Evolutionary conservation across 352 stramenopile genomes (phyloP).

Genomic region (Globisporangium cederbergense): DNA sequence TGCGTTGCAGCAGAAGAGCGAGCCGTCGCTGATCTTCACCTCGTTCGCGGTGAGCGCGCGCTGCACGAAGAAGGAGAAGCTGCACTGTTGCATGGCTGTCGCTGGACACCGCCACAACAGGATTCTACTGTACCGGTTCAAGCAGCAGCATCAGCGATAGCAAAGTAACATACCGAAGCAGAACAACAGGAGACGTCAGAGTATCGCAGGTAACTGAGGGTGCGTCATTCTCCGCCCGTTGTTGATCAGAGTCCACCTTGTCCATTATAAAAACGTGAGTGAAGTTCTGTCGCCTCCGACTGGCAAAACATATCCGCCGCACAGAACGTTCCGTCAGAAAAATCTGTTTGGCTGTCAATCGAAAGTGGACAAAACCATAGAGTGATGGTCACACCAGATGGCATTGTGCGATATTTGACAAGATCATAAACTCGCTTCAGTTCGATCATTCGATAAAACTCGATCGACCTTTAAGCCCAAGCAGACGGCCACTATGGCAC

Average conservation of each 20-base stretch:
- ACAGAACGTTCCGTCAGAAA: background rate
- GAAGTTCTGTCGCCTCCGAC: background rate
- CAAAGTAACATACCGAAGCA: too few relatives aligned
- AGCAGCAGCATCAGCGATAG: conserved; percentile 2
- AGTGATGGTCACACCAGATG: background rate
- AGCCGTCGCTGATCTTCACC: conserved; percentile 22
- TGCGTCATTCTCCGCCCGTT: background rate
- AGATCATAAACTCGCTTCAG: background rate
- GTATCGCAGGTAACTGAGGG: background rate
- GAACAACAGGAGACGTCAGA: background rate
- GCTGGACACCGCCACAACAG: conserved; percentile 9
- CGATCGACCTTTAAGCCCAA: too few relatives aligned
- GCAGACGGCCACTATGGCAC: background rate
- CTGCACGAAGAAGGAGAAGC: background rate
- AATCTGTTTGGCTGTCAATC: background rate
- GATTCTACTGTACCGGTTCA: conserved; percentile 11
- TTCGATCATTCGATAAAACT: background rate
- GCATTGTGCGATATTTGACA: background rate
- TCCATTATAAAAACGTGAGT: background rate
- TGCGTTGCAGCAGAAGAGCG: conserved; percentile 13
- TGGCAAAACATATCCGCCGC: background rate
- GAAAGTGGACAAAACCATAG: background rate
- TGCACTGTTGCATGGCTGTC: conserved; percentile 8
- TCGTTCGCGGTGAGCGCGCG: conserved; percentile 18
- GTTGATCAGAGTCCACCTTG: too few relatives aligned